Percentiles rank a stretch among this genome's conserved stretches.
phyloP scores from a whole-genome alignment of 768 basidiomycete species.

The Trametes maxima region DNA sequence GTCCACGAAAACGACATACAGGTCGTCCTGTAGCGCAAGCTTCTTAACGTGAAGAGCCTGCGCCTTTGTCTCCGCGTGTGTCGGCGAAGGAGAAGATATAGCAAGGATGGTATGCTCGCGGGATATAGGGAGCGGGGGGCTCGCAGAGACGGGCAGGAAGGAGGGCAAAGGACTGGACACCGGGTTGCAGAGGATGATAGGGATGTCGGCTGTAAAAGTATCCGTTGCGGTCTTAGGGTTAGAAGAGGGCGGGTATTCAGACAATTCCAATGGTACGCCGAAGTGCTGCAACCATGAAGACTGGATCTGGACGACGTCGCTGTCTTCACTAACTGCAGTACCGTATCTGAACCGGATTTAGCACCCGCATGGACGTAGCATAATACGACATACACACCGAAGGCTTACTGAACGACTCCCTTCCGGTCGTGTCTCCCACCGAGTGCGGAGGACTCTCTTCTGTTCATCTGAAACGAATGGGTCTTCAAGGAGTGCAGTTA shows the following conservation, averaged over 20 bases:
- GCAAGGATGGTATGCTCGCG: slow-evolving; percentile 32
- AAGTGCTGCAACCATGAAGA: slow-evolving; percentile 63
- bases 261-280: slow-evolving; percentile 38
- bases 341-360: slow-evolving; percentile 21
- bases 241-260: slow-evolving; percentile 26
- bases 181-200: slow-evolving; percentile 67
- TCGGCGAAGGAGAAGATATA: slow-evolving; percentile 28
- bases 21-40: slow-evolving; percentile 32
- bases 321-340: background rate
- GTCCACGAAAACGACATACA: slow-evolving; percentile 52
- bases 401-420: slow-evolving; percentile 10
- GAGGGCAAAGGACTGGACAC: slow-evolving; percentile 49
- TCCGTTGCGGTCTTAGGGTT: slow-evolving; percentile 15
- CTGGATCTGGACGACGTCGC: slow-evolving; percentile 36
- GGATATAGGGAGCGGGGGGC: slow-evolving; percentile 23
- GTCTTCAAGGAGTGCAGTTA: slow-evolving; percentile 71
- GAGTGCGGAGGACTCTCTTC: slow-evolving; percentile 44
- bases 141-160: slow-evolving; percentile 29
- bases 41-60: slow-evolving; percentile 23
- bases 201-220: slow-evolving; percentile 52
- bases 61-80: background rate
- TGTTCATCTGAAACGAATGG: slow-evolving; percentile 62
- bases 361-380: background rate
- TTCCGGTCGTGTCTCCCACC: slow-evolving; percentile 40
- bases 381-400: slow-evolving; percentile 10